Percentiles rank a stretch among this genome's conserved stretches.
These are phyloP conservation scores for Monosporascus sp. DNA, from an alignment of 2,329 filamentous ascomycete genomes.

Conservation along the genomic window DNA sequence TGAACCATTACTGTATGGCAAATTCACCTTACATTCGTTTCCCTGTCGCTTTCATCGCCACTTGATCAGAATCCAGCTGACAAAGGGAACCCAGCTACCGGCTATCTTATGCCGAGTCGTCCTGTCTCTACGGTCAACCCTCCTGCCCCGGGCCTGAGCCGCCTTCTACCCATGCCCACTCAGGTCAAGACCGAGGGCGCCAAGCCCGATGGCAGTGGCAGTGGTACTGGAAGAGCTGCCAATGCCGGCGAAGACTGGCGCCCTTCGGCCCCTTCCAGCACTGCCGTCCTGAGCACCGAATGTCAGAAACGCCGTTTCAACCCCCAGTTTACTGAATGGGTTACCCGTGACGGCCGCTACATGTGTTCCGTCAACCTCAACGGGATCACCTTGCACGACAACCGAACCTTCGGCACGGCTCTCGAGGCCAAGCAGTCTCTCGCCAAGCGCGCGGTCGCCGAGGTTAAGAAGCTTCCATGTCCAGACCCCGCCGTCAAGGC, in stretches of 20 bases:
- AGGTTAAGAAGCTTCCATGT: constrained; percentile 8
- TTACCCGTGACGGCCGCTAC: constrained; percentile 3
- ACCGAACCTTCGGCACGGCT: constrained; percentile 3
- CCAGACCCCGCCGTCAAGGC: constrained; percentile 1
- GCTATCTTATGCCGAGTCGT: no score
- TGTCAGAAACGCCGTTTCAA: constrained; percentile 26
- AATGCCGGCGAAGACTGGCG: not conserved
- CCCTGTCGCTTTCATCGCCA: no score
- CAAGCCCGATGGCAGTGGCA: not conserved
- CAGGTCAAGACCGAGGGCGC: not conserved
- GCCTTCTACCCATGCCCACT: not conserved
- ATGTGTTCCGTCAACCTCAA: constrained; percentile 18
- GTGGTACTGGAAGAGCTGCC: not conserved
- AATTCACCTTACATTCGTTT: no score
- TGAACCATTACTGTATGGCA: not conserved
- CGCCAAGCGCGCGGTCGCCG: constrained; percentile 11
- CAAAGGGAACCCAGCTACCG: no score
- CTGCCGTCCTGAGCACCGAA: constrained; percentile 9
- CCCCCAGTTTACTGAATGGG: constrained; percentile 17
- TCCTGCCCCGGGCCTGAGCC: not conserved
- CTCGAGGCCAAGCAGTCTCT: constrained; percentile 18
- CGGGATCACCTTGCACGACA: constrained; percentile 7
- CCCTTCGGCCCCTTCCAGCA: not conserved
- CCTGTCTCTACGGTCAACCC: not conserved
- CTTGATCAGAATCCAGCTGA: no score